Conservation (phyloP, 192 early-diverging fungal species). For the Coemansia interrupta region DNA sequence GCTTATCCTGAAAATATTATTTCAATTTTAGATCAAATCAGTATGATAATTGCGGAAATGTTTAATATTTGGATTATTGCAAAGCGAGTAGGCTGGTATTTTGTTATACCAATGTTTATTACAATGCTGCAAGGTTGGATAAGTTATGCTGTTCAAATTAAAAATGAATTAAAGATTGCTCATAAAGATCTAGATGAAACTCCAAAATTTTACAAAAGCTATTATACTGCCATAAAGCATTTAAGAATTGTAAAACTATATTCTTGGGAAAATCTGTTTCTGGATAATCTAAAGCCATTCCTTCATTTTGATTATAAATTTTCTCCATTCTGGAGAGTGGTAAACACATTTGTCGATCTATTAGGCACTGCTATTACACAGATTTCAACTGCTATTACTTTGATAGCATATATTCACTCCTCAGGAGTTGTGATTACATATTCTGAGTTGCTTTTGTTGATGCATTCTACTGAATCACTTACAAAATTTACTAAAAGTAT, state of each 20-base stretch:
- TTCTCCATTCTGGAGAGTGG: not conserved
- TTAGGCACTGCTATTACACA: not conserved
- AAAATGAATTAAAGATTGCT: not conserved
- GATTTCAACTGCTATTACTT: not conserved
- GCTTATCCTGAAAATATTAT: too few species aligned
- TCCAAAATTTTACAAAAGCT: constrained; percentile 7
- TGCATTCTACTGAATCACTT: not conserved
- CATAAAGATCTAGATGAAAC: not conserved
- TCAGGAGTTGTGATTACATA: not conserved
- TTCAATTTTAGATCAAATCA: too few species aligned
- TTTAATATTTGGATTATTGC: constrained; percentile 1
- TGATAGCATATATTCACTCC: not conserved
- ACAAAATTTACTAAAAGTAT: not conserved
- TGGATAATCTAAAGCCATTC: constrained; percentile 9
- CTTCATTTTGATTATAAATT: not conserved
- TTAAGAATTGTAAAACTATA: constrained; percentile 67
- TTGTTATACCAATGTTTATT: not conserved
- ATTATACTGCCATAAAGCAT: constrained; percentile 32
- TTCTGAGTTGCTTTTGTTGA: not conserved
- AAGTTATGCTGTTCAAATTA: too few species aligned
- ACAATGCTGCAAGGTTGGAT: not conserved
- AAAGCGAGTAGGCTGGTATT: not conserved
- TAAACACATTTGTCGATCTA: not conserved
- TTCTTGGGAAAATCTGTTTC: constrained; percentile 53
- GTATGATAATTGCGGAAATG: not conserved